A percentile compares a stretch with the other conserved stretches of the same genome.
Evolutionary conservation across 2,329 filamentous ascomycete genomes (phyloP).

Genomic region (Ilyonectria mors-panacis): DNA sequence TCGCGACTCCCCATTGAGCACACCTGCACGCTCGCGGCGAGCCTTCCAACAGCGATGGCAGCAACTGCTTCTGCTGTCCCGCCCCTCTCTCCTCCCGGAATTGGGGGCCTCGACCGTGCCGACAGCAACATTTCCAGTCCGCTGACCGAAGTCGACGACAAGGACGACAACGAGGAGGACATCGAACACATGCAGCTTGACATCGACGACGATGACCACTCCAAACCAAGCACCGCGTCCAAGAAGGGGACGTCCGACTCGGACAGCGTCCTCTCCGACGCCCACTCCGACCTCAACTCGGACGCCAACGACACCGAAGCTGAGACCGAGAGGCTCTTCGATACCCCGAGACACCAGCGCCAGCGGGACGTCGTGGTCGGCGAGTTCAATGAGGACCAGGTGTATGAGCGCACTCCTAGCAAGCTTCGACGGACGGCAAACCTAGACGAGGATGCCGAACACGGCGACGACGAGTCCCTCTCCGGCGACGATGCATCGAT

Average conservation of each 20-base stretch:
- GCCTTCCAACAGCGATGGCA: slow-evolving; percentile 60
- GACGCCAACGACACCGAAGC: slow-evolving; percentile 82
- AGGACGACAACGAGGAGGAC: slow-evolving; percentile 78
- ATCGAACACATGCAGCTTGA: slow-evolving; percentile 71
- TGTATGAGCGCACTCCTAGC: slow-evolving; percentile 80
- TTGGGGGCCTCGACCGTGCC: slow-evolving; percentile 63
- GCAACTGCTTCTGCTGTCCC: slow-evolving; percentile 66
- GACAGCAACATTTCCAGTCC: slow-evolving; percentile 88
- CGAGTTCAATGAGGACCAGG: slow-evolving; percentile 67
- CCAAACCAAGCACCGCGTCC: slow-evolving; percentile 47
- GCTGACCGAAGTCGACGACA: slow-evolving; percentile 91
- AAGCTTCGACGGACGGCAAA: slow-evolving; percentile 74
- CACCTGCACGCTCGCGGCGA: slow-evolving; percentile 34
- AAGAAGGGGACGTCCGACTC: slow-evolving; percentile 58
- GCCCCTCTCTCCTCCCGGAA: slow-evolving; percentile 61
- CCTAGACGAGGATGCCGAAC: slow-evolving; percentile 54
- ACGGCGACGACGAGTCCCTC: slow-evolving; percentile 57
- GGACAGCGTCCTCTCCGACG: slow-evolving; percentile 71
- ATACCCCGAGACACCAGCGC: slow-evolving; percentile 81
- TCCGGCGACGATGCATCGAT: slow-evolving; percentile 60
- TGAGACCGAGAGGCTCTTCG: slow-evolving; percentile 93
- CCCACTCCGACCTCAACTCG: slow-evolving; percentile 58
- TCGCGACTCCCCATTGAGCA: slow-evolving; percentile 21
- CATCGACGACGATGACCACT: slow-evolving; percentile 52
- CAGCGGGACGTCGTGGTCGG: slow-evolving; percentile 74